phyloP scores from a whole-genome alignment of 1,284 basidiomycete species.

The Leccinum glutinopallens region DNA sequence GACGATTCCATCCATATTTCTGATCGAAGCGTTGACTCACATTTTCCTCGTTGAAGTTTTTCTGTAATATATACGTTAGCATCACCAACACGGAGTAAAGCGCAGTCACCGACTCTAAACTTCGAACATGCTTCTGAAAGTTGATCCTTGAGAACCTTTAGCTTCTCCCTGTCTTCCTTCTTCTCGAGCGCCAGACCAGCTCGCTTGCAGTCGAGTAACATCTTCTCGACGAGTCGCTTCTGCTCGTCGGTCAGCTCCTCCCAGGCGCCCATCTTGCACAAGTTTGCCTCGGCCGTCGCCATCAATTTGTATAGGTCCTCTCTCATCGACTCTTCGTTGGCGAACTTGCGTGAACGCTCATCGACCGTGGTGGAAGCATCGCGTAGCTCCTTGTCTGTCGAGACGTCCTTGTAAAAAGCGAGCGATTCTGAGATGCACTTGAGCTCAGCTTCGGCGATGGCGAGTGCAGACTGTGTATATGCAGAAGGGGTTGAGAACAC shows the following conservation, averaged over 20 bases:
- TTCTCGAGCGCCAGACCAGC: conserved; percentile 75
- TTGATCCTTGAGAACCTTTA: conserved; percentile 67
- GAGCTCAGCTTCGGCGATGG: conserved; percentile 57
- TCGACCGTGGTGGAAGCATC: conserved; percentile 77
- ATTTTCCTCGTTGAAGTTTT: conserved; percentile 86
- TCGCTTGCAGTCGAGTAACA: conserved; percentile 75
- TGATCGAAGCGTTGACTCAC: conserved; percentile 39
- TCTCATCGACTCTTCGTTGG: conserved; percentile 74
- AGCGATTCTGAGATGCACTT: conserved; percentile 60
- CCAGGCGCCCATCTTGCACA: conserved; percentile 57
- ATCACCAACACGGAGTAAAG: background rate
- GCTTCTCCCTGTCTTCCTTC: conserved; percentile 51
- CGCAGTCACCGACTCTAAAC: conserved; percentile 57
- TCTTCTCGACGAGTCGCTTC: conserved; percentile 72
- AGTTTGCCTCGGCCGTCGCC: conserved; percentile 67
- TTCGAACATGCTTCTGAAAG: conserved; percentile 71
- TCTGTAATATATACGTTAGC: conserved; percentile 42
- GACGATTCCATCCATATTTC: background rate
- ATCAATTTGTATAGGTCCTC: conserved; percentile 76
- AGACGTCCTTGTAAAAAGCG: conserved; percentile 74
- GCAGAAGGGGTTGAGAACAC: background rate
- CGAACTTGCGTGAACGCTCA: conserved; percentile 64
- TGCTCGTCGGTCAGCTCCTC: conserved; percentile 67
- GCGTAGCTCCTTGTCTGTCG: conserved; percentile 66
- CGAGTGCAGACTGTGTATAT: conserved; percentile 47